phyloP scores from a whole-genome alignment of 352 stramenopile genomes.

The Phytophthora podocarpi region DNA sequence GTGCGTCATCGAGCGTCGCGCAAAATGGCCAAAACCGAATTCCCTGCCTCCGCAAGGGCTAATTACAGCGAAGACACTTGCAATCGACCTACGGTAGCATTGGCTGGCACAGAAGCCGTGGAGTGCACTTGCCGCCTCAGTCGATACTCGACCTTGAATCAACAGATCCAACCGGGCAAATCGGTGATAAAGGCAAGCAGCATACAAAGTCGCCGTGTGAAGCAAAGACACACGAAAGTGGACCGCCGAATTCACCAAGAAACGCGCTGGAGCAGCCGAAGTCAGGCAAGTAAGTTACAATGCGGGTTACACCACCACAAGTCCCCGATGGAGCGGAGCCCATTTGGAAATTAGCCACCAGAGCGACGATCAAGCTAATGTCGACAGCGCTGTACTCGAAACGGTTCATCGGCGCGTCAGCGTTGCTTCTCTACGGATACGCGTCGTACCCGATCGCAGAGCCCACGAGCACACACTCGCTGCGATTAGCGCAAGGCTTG shows the following conservation, averaged over 20 bases:
- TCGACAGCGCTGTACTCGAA: slow-evolving; percentile 36
- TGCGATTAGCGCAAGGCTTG: slow-evolving; percentile 59
- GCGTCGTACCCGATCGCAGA: slow-evolving; percentile 57
- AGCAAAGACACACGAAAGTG: slow-evolving; percentile 30
- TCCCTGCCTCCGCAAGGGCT: not conserved
- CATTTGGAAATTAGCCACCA: slow-evolving; percentile 39
- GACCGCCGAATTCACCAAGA: slow-evolving; percentile 16
- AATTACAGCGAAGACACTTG: slow-evolving; percentile 1
- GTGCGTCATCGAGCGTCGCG: slow-evolving; percentile 8
- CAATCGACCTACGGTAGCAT: not conserved
- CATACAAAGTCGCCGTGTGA: slow-evolving; percentile 10
- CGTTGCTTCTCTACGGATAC: slow-evolving; percentile 36
- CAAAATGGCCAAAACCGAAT: slow-evolving; percentile 11
- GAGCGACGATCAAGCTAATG: slow-evolving; percentile 36
- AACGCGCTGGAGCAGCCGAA: slow-evolving; percentile 9
- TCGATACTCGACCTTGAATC: too few relatives aligned
- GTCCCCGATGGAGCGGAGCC: slow-evolving; percentile 1
- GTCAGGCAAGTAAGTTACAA: slow-evolving; percentile 4
- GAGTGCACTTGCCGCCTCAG: too few relatives aligned
- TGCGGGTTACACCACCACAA: slow-evolving; percentile 12
- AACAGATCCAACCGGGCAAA: slow-evolving; percentile 16
- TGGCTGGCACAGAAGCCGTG: too few relatives aligned
- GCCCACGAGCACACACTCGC: slow-evolving; percentile 63
- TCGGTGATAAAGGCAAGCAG: slow-evolving; percentile 26
- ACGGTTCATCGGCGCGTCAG: slow-evolving; percentile 34